These are phyloP conservation scores for Biancaea sappan DNA, from an alignment of 306 rosid genomes.

Conservation along the genomic window DNA sequence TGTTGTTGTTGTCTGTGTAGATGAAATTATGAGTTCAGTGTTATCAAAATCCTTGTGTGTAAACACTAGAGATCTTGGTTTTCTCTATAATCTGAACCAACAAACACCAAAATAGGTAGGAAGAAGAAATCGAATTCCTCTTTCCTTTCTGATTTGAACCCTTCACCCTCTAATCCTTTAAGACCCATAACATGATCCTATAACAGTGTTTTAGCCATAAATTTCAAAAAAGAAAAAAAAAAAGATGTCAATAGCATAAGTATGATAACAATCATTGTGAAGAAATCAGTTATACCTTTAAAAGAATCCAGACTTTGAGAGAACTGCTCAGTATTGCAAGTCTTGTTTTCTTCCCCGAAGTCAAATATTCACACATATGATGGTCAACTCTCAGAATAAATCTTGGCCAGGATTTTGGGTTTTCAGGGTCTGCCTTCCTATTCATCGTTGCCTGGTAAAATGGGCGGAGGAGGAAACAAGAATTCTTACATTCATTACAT, in stretches of 20 bases:
- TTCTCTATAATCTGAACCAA: no score
- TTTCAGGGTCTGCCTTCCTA: slow-evolving; percentile 63
- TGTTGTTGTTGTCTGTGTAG: no score
- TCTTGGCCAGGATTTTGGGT: slow-evolving; percentile 90
- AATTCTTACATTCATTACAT: slow-evolving; percentile 28
- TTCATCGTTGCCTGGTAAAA: slow-evolving; percentile 69
- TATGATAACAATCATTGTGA: slow-evolving; percentile 18
- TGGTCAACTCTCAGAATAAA: slow-evolving; percentile 83
- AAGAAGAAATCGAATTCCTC: no score
- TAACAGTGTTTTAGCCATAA: neutral
- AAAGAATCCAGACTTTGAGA: slow-evolving; percentile 89
- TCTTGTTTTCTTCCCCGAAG: slow-evolving; percentile 82
- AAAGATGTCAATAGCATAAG: no score
- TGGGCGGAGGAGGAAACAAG: slow-evolving; percentile 17
- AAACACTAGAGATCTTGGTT: no score
- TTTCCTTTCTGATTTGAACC: no score
- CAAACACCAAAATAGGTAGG: no score
- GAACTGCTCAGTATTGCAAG: slow-evolving; percentile 91
- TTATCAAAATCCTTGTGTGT: no score
- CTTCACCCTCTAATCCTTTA: no score
- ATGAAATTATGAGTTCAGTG: no score
- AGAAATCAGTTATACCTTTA: slow-evolving; percentile 62
- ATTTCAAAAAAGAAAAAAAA: no score
- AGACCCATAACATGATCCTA: no score
- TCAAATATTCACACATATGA: slow-evolving; percentile 79